phyloP scores from a whole-genome alignment of 345 rosid species.

The Linum tenue region DNA sequence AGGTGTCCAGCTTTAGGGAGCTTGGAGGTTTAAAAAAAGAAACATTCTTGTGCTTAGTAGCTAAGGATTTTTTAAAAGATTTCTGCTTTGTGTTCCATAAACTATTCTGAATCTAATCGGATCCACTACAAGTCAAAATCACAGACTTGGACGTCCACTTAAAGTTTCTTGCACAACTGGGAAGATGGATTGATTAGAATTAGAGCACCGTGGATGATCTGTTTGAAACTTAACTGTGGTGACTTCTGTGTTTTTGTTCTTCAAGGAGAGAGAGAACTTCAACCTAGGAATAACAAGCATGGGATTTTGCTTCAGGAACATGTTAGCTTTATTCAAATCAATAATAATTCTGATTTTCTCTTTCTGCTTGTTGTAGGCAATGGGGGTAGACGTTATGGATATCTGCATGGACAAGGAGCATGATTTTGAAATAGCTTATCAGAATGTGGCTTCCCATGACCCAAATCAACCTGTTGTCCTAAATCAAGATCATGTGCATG shows the following conservation, averaged over 20 bases:
- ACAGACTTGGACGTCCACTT: not conserved
- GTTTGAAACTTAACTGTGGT: not conserved
- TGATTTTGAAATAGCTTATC: constrained; percentile 43
- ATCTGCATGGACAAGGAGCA: constrained; percentile 80
- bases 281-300: not conserved
- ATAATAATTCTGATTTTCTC: constrained; percentile 3
- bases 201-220: not conserved
- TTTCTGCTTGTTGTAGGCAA: constrained; percentile 24
- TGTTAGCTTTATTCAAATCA: constrained; percentile 1
- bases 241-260: not conserved
- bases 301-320: constrained; percentile 3
- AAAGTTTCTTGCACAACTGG: too few relatives aligned
- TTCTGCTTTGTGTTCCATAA: not conserved
- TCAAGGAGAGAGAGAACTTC: not conserved
- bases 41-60: too few relatives aligned
- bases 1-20: too few relatives aligned
- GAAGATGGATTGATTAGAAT: too few relatives aligned
- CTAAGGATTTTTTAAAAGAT: not conserved
- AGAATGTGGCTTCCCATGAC: constrained; percentile 37
- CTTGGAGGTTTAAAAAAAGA: too few relatives aligned
- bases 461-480: constrained; percentile 34
- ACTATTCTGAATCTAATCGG: not conserved
- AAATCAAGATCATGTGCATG: constrained; percentile 29
- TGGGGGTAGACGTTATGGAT: constrained; percentile 51
- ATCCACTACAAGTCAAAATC: not conserved